Conservation (phyloP, 169 alveolate species). For the Theileria luwenshuni region DNA sequence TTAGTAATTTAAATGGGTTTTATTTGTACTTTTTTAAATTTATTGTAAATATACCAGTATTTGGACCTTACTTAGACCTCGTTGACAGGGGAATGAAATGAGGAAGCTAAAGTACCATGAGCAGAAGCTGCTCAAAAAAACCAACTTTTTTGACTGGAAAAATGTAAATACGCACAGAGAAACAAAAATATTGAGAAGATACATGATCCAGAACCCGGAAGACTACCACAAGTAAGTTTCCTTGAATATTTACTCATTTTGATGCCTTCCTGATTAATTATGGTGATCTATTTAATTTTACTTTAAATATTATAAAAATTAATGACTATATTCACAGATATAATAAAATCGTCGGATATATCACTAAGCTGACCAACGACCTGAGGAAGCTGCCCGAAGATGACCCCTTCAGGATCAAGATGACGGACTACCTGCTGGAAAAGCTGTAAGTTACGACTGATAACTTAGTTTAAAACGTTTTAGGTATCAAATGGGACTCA, state of each 20-base stretch:
- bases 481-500: constrained; percentile 92
- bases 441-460: constrained; percentile 79
- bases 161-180: constrained; percentile 88
- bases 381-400: constrained; percentile 89
- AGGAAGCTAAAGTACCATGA: constrained; percentile 97
- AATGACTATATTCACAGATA: constrained; percentile 85
- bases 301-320: background rate
- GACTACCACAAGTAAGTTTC: constrained; percentile 88
- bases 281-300: background rate
- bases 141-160: constrained; percentile 95
- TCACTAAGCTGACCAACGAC: constrained; percentile 89
- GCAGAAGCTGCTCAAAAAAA: constrained; percentile 94
- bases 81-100: constrained; percentile 75
- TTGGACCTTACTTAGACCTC: background rate
- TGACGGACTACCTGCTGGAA: constrained; percentile 91
- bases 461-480: background rate
- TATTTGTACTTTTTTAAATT: background rate
- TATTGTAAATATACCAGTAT: background rate
- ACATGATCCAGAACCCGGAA: constrained; percentile 95
- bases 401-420: constrained; percentile 91
- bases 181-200: constrained; percentile 89
- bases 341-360: constrained; percentile 92
- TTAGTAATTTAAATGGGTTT: constrained; percentile 2
- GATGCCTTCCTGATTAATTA: background rate
- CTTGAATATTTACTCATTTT: background rate